These are phyloP conservation scores for Malus orientalis DNA, from an alignment of 306 rosid genomes.

Conservation along the genomic window DNA sequence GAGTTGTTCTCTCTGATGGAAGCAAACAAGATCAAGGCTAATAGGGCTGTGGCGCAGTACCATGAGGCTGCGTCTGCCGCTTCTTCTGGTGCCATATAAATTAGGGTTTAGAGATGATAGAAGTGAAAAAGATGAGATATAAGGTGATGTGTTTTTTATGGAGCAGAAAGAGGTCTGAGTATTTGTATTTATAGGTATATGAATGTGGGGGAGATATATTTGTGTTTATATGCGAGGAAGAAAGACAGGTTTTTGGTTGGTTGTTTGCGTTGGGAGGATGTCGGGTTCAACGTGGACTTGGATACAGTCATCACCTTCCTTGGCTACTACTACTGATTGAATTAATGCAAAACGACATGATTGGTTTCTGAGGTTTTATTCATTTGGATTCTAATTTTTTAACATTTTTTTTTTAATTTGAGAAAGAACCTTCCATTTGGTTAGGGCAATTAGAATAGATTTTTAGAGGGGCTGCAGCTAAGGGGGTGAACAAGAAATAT, in stretches of 20 bases:
- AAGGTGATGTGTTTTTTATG: neutral
- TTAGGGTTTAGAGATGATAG: neutral
- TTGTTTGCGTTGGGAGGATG: constrained; percentile 21
- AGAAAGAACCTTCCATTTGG: neutral
- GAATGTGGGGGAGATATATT: neutral
- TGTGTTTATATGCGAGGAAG: neutral
- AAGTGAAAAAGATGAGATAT: neutral
- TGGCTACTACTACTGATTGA: neutral
- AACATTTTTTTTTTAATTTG: neutral
- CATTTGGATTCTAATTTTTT: neutral
- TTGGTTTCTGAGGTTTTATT: neutral
- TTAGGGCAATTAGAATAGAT: neutral
- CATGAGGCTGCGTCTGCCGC: constrained; percentile 50
- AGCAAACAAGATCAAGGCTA: constrained; percentile 45
- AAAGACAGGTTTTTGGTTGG: constrained; percentile 12
- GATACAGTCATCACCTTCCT: neutral
- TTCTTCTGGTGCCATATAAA: neutral
- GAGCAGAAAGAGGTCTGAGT: neutral
- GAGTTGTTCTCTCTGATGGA: constrained; percentile 37
- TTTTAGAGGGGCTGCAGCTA: neutral
- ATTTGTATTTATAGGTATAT: neutral
- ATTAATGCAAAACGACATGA: neutral
- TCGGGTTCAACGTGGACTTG: constrained; percentile 24
- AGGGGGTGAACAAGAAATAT: neutral
- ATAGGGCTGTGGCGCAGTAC: constrained; percentile 41